Base-by-base conservation (phyloP, 1,284 basidiomycete genomes). In the Nidula niveotomentosa region DNA sequence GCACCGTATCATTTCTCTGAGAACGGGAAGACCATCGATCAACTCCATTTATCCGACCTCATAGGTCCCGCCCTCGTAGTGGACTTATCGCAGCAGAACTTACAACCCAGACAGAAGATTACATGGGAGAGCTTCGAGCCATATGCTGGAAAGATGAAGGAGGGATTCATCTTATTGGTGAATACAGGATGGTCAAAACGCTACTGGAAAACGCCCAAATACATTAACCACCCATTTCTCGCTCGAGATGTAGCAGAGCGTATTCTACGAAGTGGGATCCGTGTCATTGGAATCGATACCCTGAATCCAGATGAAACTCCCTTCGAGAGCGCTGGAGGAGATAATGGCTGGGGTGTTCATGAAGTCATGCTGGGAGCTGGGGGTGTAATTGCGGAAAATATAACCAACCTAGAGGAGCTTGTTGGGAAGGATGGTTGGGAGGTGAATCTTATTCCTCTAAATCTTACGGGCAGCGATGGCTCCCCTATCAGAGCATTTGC, bases 1-100 rank as follows among this genome's bases (percentile, higher is more conserved):
- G 86, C 87, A 0, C 89, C 89, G 0, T 86, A 79, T 43, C 88
- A 91, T 62, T 89, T 88, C 69, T 67, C 86, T 63, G 67, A 71
- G 3, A 66, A 75, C 33, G 85, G 84, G 5, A 69, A 69, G 35
- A 80, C 78, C 9, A 72, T 90, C 46, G 83, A 85, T 58, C 72
- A 85, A 49, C 71, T 90, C 39, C 76, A 81, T 0, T 69, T 86
- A 0, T 63, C 68, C 1, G 65, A 71, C 12, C 78, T 88, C 60
- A 64, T 85, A 13, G 83, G 81, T 0, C 79, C 75, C 35, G 79
- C 77, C 0, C 62, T 80, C 2, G 66, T 86, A 6, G 60, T 86
- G 15, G 80, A 86, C 63, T 58, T 86, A 18, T 67, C 76, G 15
- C 52, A 66, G 44, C 71, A 73, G 55, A 36, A 50, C 8, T 60